A percentile compares a stretch with the other conserved stretches of the same genome.
phyloP scores from a whole-genome alignment of 768 basidiomycete genomes.

The Pisolithus orientalis region DNA sequence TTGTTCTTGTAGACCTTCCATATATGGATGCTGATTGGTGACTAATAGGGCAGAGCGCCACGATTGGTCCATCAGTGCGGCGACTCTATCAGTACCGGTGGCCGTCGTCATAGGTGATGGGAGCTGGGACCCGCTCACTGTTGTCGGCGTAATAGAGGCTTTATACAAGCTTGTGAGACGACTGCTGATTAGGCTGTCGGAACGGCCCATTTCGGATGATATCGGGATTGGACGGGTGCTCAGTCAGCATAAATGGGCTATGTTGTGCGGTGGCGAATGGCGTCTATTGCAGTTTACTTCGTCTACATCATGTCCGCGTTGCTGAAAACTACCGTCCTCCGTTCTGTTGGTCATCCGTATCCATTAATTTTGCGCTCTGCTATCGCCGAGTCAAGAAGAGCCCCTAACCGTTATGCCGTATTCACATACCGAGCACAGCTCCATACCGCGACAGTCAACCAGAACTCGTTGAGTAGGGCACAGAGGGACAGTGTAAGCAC shows the following conservation, averaged over 20 bases:
- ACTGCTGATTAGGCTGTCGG: neutral
- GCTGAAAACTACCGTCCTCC: conserved; percentile 1
- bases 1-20: conserved; percentile 7
- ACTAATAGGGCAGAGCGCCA: neutral
- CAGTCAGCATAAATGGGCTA: conserved; percentile 15
- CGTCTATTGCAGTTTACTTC: neutral
- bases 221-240: conserved; percentile 21
- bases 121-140: neutral
- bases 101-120: neutral
- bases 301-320: conserved; percentile 2
- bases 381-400: conserved; percentile 2
- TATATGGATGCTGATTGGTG: conserved; percentile 1
- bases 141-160: neutral
- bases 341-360: conserved; percentile 6
- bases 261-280: neutral
- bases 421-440: conserved; percentile 10
- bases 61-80: neutral
- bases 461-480: conserved; percentile 18
- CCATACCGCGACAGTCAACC: conserved; percentile 20
- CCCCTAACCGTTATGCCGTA: conserved; percentile 3
- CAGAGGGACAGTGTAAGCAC: conserved; percentile 15
- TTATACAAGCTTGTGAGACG: neutral
- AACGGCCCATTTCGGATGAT: conserved; percentile 9
- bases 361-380: conserved; percentile 7
- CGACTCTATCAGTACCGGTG: no score